phyloP scores from a whole-genome alignment of 1,284 basidiomycete species.

The Cryptococcus maquisensis region DNA sequence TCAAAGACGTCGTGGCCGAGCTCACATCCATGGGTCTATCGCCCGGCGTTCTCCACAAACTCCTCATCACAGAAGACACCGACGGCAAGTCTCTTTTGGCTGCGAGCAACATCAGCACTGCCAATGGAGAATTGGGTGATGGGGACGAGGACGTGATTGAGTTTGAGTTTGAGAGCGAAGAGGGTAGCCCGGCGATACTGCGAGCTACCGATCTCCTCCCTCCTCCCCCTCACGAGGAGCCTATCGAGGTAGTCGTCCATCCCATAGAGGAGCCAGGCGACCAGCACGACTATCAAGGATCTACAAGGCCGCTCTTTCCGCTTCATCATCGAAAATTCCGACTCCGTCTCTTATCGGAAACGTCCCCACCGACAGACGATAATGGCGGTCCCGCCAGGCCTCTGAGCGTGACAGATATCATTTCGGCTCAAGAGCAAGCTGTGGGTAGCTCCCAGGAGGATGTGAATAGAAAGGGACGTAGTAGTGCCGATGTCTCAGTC shows the following conservation, averaged over 20 bases:
- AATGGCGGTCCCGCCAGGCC: constrained; percentile 15
- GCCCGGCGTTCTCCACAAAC: constrained; percentile 56
- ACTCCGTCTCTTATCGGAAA: constrained; percentile 26
- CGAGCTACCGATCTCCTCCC: not conserved
- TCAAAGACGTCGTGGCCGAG: constrained; percentile 79
- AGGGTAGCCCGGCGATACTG: constrained; percentile 16
- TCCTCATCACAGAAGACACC: constrained; percentile 48
- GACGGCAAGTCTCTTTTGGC: not conserved
- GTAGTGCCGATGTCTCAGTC: not conserved
- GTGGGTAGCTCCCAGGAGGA: constrained; percentile 3
- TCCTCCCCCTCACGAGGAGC: not conserved
- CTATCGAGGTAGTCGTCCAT: constrained; percentile 27
- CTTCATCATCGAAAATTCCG: constrained; percentile 30
- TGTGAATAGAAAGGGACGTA: constrained; percentile 5
- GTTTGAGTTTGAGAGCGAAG: constrained; percentile 44
- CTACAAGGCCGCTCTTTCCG: not conserved
- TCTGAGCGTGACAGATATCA: constrained; percentile 33
- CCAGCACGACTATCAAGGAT: too few relatives aligned
- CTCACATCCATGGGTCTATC: constrained; percentile 72
- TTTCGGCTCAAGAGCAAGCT: constrained; percentile 12
- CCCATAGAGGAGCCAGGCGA: constrained; percentile 17
- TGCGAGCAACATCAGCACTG: constrained; percentile 1
- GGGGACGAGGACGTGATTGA: constrained; percentile 30
- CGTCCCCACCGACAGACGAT: not conserved
- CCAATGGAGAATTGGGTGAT: not conserved